A percentile compares a stretch with the other conserved stretches of the same genome.
These are phyloP conservation scores for Coemansia sp. DNA, from an alignment of 192 early-diverging fungal genomes.

Conservation along the genomic window DNA sequence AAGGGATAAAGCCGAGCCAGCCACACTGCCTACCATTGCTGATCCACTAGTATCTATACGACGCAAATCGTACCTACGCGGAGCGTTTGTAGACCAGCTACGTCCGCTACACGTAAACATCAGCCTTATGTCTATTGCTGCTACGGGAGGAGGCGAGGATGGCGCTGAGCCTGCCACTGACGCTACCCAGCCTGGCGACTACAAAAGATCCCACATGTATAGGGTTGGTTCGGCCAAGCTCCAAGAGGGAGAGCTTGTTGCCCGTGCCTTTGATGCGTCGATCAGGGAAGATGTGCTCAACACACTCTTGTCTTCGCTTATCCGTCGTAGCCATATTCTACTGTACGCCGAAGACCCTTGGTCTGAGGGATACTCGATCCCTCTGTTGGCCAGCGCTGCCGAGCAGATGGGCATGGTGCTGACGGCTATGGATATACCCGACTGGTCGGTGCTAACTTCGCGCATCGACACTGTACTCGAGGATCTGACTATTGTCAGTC, in stretches of 20 bases:
- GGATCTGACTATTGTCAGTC: slow-evolving; percentile 51
- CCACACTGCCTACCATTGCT: background rate
- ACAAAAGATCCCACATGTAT: background rate
- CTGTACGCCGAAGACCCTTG: slow-evolving; percentile 49
- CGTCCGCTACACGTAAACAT: slow-evolving; percentile 16
- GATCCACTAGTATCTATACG: background rate
- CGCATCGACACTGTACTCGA: slow-evolving; percentile 45
- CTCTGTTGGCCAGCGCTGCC: slow-evolving; percentile 19
- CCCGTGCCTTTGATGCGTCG: slow-evolving; percentile 20
- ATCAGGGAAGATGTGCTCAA: slow-evolving; percentile 36
- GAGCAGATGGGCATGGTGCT: slow-evolving; percentile 18
- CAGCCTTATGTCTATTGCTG: background rate
- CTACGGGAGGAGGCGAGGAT: slow-evolving; percentile 4
- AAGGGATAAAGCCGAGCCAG: background rate
- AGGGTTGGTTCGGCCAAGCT: background rate
- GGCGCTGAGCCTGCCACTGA: background rate
- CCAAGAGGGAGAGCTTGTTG: slow-evolving; percentile 2
- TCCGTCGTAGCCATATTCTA: slow-evolving; percentile 40
- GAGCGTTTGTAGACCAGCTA: slow-evolving; percentile 39
- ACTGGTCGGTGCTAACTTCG: slow-evolving; percentile 43
- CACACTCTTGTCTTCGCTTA: slow-evolving; percentile 25
- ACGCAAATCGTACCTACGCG: slow-evolving; percentile 5
- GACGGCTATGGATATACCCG: slow-evolving; percentile 43
- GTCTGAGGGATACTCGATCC: slow-evolving; percentile 49
- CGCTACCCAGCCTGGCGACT: background rate